Evolutionary conservation across 257 asterid genomes (phyloP), one percentile per base, ranked within the genome.

Genomic region (Solanum microdontum): DNA sequence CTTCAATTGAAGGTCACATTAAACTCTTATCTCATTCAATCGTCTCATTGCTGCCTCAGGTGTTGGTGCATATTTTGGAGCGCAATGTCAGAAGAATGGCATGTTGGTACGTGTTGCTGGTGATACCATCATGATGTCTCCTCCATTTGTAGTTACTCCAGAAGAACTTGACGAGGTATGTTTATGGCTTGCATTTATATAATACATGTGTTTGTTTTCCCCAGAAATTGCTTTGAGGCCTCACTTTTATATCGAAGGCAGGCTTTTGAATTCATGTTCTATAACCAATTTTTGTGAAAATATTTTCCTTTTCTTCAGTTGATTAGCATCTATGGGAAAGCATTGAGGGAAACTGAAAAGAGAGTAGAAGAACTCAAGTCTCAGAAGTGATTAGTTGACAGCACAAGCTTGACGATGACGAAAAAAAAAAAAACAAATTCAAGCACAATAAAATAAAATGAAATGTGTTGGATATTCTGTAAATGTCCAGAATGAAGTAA

Each of bases 101-200:
- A 92, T 97, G 99, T 88, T 97, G 80, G 96, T 95, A n/a, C 97
- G 99, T 21, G 95, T 92, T 83, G 92, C 95, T 17, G 99, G 98
- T 21, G 99, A 97, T 89, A 91, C 8, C 58, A 92, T 93, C 87
- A 92, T 97, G 98, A 97, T 97, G 99, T 97, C 98, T 88, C 99
- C 99, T 55, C 98, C 99, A 2, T 92, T 95, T 87, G 92, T 97
- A 77, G 90, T 95, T 17, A 93, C 95, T 76, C 94, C 90, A 72
- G 91, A 87, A 88, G 97, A 97, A 91, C 70, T 95, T 43, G 96
- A 97, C 4, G 87, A 92, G 97, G 99, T 94, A 88, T 85, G 69
- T 48, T 28, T 45, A 45, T 80, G 19, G 40, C 17, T 43, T 80
- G 24, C 8, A 26, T 32, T 32, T 72, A 69, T 15, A 26, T 24